Evolutionary conservation across 192 early-diverging fungal genomes (phyloP).

Genomic region (Coemansia sp.): DNA sequence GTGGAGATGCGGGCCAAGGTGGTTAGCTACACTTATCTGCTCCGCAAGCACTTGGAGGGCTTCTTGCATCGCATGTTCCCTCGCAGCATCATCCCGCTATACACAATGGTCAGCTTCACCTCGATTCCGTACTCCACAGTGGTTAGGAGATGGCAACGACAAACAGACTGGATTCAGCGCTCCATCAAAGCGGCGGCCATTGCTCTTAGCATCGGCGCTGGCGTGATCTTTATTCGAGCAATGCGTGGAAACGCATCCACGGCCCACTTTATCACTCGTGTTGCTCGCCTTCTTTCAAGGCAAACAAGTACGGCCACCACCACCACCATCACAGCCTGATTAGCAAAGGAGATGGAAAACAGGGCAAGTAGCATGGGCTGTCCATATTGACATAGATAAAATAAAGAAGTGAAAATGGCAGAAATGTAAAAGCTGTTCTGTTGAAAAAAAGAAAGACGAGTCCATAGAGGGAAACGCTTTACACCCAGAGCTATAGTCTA

Average conservation of each 20-base stretch:
- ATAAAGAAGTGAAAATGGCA: neutral
- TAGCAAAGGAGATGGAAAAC: neutral
- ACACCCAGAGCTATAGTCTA: conserved; percentile 1
- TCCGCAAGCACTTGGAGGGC: conserved; percentile 80
- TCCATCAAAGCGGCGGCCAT: conserved; percentile 10
- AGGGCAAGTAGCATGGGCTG: neutral
- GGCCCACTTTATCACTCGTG: neutral
- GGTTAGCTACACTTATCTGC: conserved; percentile 66
- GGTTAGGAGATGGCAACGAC: conserved; percentile 36
- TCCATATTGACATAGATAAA: neutral
- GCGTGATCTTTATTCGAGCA: conserved; percentile 11
- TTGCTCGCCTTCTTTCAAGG: neutral
- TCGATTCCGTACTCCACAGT: conserved; percentile 82
- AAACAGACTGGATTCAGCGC: conserved; percentile 41
- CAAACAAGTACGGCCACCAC: neutral
- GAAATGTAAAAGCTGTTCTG: neutral
- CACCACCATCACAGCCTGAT: too few relatives aligned
- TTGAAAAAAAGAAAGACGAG: neutral
- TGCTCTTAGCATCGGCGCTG: conserved; percentile 12
- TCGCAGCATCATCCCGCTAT: conserved; percentile 75
- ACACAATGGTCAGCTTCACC: conserved; percentile 95
- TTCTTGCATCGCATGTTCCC: conserved; percentile 75
- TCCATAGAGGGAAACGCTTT: neutral
- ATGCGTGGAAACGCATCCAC: neutral
- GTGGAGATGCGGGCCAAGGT: conserved; percentile 91